A percentile compares a stretch with the other conserved stretches of the same genome.
phyloP scores from a whole-genome alignment of 768 basidiomycete genomes.

The Gelatoporia subvermispora region DNA sequence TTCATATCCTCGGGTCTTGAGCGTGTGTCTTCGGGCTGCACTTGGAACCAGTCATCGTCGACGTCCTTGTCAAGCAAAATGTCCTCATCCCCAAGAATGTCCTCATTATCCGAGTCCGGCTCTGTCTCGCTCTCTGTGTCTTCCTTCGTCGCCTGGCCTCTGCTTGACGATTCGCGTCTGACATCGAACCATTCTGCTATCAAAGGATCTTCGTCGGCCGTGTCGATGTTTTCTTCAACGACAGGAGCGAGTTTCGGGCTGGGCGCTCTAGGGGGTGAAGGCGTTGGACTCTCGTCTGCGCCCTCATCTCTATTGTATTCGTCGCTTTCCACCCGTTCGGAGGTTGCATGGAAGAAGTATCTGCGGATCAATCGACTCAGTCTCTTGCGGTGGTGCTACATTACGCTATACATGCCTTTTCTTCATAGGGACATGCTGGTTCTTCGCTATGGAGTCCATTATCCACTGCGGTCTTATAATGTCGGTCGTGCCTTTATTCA shows the following conservation, averaged over 20 bases:
- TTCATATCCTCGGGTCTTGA: not conserved
- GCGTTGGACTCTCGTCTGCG: slow-evolving; percentile 10
- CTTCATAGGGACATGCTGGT: slow-evolving; percentile 51
- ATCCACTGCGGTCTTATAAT: slow-evolving; percentile 84
- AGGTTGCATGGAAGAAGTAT: slow-evolving; percentile 76
- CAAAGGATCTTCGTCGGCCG: slow-evolving; percentile 38
- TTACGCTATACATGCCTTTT: slow-evolving; percentile 49
- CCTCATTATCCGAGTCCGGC: slow-evolving; percentile 64
- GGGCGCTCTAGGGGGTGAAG: slow-evolving; percentile 6
- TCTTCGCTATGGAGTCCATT: slow-evolving; percentile 62
- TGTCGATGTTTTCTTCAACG: slow-evolving; percentile 24
- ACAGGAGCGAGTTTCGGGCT: slow-evolving; percentile 2
- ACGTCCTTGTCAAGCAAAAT: slow-evolving; percentile 18
- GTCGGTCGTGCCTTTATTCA: slow-evolving; percentile 65
- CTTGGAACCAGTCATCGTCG: slow-evolving; percentile 37
- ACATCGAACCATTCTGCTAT: slow-evolving; percentile 62
- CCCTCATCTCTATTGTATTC: slow-evolving; percentile 45
- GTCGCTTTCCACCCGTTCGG: slow-evolving; percentile 39
- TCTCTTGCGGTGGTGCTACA: not conserved
- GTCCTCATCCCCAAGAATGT: slow-evolving; percentile 34
- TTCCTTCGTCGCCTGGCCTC: slow-evolving; percentile 23
- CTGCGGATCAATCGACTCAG: slow-evolving; percentile 28
- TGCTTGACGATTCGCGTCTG: slow-evolving; percentile 28
- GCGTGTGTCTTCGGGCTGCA: slow-evolving; percentile 8
- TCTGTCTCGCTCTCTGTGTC: slow-evolving; percentile 59